Evolutionary conservation across 2,329 filamentous ascomycete species (phyloP).

Genomic region (Hypoxylon sp.): DNA sequence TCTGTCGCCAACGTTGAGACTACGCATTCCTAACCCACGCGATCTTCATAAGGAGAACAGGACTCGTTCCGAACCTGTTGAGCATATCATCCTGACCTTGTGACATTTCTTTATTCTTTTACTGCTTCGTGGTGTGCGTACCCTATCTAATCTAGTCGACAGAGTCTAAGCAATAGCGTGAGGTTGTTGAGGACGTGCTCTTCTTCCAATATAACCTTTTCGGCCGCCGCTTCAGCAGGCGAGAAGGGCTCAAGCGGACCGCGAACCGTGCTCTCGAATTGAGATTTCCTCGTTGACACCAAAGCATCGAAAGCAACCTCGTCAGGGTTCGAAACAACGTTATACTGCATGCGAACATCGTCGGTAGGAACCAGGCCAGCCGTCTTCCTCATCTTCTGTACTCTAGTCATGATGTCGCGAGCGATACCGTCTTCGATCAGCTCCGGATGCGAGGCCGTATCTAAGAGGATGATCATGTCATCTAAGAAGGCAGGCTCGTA

Average conservation of each 20-base stretch:
- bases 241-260: conserved; percentile 30
- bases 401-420: conserved; percentile 90
- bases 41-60: too few relatives aligned
- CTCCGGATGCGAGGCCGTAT: conserved; percentile 82
- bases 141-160: conserved; percentile 17
- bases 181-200: conserved; percentile 29
- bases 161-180: conserved; percentile 27
- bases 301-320: conserved; percentile 74
- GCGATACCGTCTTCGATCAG: conserved; percentile 88
- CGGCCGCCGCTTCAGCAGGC: conserved; percentile 7
- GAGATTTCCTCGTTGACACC: conserved; percentile 71
- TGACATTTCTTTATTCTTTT: too few relatives aligned
- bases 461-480: conserved; percentile 91
- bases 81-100: too few relatives aligned
- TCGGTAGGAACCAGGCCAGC: conserved; percentile 90
- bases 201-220: conserved; percentile 27
- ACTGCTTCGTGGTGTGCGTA: too few relatives aligned
- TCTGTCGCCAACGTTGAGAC: too few relatives aligned
- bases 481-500: conserved; percentile 89
- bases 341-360: conserved; percentile 95
- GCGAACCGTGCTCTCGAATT: conserved; percentile 50
- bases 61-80: too few relatives aligned
- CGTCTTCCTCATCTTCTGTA: conserved; percentile 93
- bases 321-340: conserved; percentile 80
- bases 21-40: too few relatives aligned